A percentile compares a stretch with the other conserved stretches of the same genome.
phyloP scores from a whole-genome alignment of 768 basidiomycete genomes.

The Rhodotorula babjevae region DNA sequence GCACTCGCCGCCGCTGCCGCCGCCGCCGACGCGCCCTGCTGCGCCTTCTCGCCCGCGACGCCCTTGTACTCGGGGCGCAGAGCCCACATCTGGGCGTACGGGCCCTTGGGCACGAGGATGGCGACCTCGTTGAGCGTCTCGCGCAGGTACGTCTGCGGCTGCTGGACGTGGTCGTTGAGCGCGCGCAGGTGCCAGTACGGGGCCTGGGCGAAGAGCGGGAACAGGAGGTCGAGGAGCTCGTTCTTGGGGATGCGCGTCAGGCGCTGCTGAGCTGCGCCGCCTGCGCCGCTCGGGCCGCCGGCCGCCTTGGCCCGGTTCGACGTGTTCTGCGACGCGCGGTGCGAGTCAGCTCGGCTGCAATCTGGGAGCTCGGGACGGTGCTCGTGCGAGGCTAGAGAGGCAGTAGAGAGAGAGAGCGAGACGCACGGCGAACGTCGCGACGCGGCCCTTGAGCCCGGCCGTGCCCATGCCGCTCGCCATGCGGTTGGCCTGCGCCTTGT shows the following conservation, averaged over 20 bases:
- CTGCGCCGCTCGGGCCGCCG: background rate
- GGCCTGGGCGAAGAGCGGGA: conserved; percentile 67
- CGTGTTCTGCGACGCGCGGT: conserved; percentile 6
- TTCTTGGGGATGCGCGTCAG: conserved; percentile 87
- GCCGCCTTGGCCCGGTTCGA: background rate
- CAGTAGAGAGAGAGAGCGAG: background rate
- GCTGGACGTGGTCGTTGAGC: conserved; percentile 72
- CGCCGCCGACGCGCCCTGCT: background rate
- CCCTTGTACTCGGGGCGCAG: conserved; percentile 56
- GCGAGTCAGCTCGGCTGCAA: background rate
- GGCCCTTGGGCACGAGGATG: conserved; percentile 69
- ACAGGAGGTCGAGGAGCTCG: conserved; percentile 78
- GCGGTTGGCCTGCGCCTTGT: conserved; percentile 36
- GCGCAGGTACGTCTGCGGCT: conserved; percentile 81
- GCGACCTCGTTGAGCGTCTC: conserved; percentile 75
- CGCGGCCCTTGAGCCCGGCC: conserved; percentile 31
- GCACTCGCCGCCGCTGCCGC: background rate
- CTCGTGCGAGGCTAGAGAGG: background rate
- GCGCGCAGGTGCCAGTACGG: conserved; percentile 77
- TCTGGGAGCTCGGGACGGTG: background rate
- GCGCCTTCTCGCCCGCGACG: background rate
- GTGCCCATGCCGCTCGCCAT: conserved; percentile 37
- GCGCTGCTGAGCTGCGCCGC: conserved; percentile 48
- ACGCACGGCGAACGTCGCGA: conserved; percentile 37
- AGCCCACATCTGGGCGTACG: conserved; percentile 74